A percentile compares a stretch with the other conserved stretches of the same genome.
phyloP scores from a whole-genome alignment of 148 eudicot species.

The Salicornia ramosissima region DNA sequence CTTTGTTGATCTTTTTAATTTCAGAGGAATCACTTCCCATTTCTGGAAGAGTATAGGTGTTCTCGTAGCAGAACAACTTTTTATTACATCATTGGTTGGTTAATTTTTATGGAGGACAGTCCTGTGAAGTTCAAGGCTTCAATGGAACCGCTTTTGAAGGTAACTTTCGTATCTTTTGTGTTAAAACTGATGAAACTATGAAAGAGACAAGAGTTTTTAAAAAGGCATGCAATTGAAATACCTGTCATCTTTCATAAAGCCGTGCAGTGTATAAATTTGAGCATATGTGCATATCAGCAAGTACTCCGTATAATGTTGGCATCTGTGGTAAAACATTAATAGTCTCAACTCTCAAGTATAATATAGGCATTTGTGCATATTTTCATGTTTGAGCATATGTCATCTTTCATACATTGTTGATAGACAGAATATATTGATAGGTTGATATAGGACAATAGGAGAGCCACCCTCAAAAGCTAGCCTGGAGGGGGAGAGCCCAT shows the following conservation, averaged over 20 bases:
- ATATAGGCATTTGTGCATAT: too few species aligned
- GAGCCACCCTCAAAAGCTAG: too few species aligned
- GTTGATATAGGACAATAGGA: too few species aligned
- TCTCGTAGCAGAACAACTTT: constrained; percentile 90
- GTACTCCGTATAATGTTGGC: too few species aligned
- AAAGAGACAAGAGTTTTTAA: not conserved
- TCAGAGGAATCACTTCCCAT: constrained; percentile 82
- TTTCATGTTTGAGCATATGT: too few species aligned
- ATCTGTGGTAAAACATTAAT: too few species aligned
- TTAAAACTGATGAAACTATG: not conserved
- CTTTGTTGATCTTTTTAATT: constrained; percentile 13
- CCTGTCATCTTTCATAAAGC: not conserved
- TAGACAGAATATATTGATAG: too few species aligned
- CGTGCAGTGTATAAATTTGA: not conserved
- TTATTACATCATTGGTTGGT: constrained; percentile 73
- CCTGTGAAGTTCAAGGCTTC: constrained; percentile 70
- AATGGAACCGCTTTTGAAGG: constrained; percentile 82
- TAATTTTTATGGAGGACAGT: constrained; percentile 84
- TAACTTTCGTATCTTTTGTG: constrained; percentile 16
- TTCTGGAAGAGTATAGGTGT: constrained; percentile 67
- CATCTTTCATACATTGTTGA: too few species aligned
- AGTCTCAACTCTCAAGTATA: too few species aligned
- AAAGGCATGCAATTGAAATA: not conserved
- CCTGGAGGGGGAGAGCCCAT: too few species aligned
- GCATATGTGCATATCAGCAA: not conserved